Conservation (phyloP, 2,329 filamentous ascomycete species). For the Ophiostoma angusticollis region DNA sequence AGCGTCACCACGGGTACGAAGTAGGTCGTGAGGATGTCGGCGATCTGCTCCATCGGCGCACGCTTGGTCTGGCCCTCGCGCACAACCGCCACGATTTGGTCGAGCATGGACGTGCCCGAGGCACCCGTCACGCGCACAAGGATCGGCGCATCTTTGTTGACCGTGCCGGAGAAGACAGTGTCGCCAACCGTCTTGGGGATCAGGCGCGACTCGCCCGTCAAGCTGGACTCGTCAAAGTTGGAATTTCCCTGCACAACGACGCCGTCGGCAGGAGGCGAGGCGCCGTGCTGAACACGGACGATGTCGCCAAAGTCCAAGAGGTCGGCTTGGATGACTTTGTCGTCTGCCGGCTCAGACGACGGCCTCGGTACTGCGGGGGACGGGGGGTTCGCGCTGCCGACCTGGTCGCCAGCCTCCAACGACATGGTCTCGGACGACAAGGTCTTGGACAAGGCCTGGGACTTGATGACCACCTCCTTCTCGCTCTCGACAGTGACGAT, state of each 20-base stretch:
- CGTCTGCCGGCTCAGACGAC: background rate
- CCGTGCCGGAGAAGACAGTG: slow-evolving; percentile 56
- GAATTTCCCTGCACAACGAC: slow-evolving; percentile 48
- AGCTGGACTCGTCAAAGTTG: slow-evolving; percentile 76
- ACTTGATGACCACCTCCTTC: slow-evolving; percentile 18
- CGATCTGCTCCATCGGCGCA: slow-evolving; percentile 63
- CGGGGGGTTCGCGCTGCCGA: background rate
- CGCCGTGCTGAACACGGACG: slow-evolving; percentile 64
- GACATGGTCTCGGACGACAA: background rate
- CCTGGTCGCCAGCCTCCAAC: background rate
- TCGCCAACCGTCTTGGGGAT: slow-evolving; percentile 53
- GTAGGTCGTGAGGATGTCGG: slow-evolving; percentile 59
- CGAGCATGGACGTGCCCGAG: slow-evolving; percentile 61
- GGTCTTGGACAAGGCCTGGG: background rate
- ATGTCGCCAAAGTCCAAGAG: slow-evolving; percentile 61
- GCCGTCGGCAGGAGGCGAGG: slow-evolving; percentile 77
- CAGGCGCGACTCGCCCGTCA: slow-evolving; percentile 65
- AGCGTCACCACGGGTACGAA: slow-evolving; percentile 64
- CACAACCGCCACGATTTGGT: slow-evolving; percentile 65
- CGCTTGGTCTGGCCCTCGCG: slow-evolving; percentile 65
- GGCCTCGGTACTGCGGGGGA: no score
- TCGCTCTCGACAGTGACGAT: slow-evolving; percentile 15
- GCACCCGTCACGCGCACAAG: slow-evolving; percentile 51
- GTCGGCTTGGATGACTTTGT: slow-evolving; percentile 40
- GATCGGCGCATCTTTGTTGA: slow-evolving; percentile 56